Base-by-base conservation (phyloP, 2,329 filamentous ascomycete genomes). In the Colletotrichum magnum region DNA sequence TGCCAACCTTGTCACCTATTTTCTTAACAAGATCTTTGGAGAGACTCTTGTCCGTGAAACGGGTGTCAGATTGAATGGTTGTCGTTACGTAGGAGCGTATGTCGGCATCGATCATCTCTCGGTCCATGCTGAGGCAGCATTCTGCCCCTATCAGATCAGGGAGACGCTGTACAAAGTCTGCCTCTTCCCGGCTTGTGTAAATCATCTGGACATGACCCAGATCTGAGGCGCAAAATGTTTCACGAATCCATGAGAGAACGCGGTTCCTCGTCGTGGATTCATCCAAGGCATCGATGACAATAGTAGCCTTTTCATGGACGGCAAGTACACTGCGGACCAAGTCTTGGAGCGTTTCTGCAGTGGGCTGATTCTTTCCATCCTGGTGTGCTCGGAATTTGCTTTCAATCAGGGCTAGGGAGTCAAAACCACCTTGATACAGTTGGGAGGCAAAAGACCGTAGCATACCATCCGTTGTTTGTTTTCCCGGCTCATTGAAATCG, bases 401-500 rank as follows among this genome's bases (percentile, higher is more conserved):
- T 3, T 70, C 64, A 9, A 72, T 63, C 0, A 4, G 2, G 15
- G 2, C 12, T 4, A 16, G 32, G 24, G 12, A 13, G 15, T 45
- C 32, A 36, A 15, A 6, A 6, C 41, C 6, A 10, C 7, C 9
- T 50, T 66, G 18, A 4, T 82, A 72, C 4, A 74, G 51, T 36
- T 75, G 72, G 12, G 63, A 61, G 2, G 58, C 69, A 7, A 76
- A 45, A 5, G 73, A 75, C 7, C 67, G 69, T 0, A 73, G 2
- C 0, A 74, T 53, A 0, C 58, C 58, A 2, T 73, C 50, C 0
- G 72, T 4, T 1, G 18, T 73, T 28, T 77, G 71, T 18, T 77
- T 76, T 1, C 3, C 57, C 0, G 10, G 21, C 3, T 77, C 71
- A 16, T 41, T 72, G 28, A 75, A 75, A 56, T 75, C 72, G 28